Evolutionary conservation across 192 early-diverging fungal genomes (phyloP).

Genomic region (Podochytrium sp.): DNA sequence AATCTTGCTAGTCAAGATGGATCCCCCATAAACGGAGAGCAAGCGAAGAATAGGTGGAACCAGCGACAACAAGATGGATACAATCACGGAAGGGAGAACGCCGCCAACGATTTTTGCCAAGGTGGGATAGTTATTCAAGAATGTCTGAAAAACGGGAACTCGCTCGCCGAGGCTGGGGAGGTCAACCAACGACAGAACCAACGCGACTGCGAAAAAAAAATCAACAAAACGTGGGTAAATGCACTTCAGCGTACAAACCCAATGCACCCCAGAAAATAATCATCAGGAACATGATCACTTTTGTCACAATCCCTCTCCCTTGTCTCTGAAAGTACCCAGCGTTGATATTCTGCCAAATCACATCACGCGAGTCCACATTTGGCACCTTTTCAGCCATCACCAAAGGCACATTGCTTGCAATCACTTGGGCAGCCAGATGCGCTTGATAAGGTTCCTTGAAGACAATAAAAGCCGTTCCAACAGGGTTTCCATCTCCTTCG

Average conservation of each 20-base stretch:
- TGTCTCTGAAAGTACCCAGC: constrained; percentile 55
- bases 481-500: constrained; percentile 35
- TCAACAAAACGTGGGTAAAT: background rate
- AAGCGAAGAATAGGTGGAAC: constrained; percentile 68
- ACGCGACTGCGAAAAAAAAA: constrained; percentile 45
- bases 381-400: constrained; percentile 67
- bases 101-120: constrained; percentile 68
- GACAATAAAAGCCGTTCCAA: constrained; percentile 61
- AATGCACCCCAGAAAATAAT: constrained; percentile 76
- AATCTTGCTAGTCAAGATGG: constrained; percentile 57
- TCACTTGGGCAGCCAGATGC: constrained; percentile 75
- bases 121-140: constrained; percentile 41
- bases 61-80: constrained; percentile 70
- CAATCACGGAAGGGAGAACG: constrained; percentile 71
- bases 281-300: constrained; percentile 56
- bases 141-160: constrained; percentile 56
- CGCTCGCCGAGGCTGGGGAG: constrained; percentile 54
- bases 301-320: constrained; percentile 58
- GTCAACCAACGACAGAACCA: constrained; percentile 57
- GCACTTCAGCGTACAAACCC: constrained; percentile 36
- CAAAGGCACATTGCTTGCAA: constrained; percentile 64
- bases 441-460: constrained; percentile 77
- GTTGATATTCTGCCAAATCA: constrained; percentile 83
- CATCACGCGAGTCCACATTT: constrained; percentile 68
- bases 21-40: constrained; percentile 66